phyloP scores from a whole-genome alignment of 2,329 filamentous ascomycete species.

The Alternaria panax region DNA sequence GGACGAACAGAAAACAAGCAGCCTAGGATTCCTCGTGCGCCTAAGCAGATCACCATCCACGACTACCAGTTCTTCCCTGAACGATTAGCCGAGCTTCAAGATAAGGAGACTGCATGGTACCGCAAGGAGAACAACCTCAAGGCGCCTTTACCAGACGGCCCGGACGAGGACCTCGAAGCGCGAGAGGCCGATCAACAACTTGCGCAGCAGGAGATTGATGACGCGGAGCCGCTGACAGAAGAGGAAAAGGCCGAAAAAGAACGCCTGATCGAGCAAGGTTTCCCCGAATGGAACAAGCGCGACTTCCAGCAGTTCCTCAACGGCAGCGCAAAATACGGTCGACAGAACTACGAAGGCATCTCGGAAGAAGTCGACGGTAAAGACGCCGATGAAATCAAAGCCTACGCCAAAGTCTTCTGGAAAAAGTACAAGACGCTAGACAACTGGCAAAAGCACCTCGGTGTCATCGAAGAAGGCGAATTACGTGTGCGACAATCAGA shows the following conservation, averaged over 20 bases:
- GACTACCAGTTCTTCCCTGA: slow-evolving; percentile 98
- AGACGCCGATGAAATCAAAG: slow-evolving; percentile 80
- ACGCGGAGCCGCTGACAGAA: slow-evolving; percentile 85
- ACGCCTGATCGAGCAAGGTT: slow-evolving; percentile 80
- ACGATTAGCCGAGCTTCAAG: slow-evolving; percentile 84
- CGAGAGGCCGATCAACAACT: slow-evolving; percentile 86
- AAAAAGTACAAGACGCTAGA: slow-evolving; percentile 88
- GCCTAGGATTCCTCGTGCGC: slow-evolving; percentile 92
- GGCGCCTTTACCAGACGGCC: slow-evolving; percentile 84
- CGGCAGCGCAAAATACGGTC: slow-evolving; percentile 89
- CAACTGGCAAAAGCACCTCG: slow-evolving; percentile 88
- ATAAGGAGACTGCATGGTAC: slow-evolving; percentile 94
- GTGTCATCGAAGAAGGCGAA: slow-evolving; percentile 90
- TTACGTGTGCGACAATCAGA: slow-evolving; percentile 87
- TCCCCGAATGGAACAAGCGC: slow-evolving; percentile 92
- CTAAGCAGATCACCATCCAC: slow-evolving; percentile 89
- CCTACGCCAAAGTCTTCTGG: slow-evolving; percentile 96
- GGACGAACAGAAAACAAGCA: slow-evolving; percentile 82
- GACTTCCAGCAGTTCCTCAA: slow-evolving; percentile 99
- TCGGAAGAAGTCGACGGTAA: slow-evolving; percentile 92
- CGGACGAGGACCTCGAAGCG: slow-evolving; percentile 84
- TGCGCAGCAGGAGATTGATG: slow-evolving; percentile 92
- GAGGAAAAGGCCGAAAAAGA: slow-evolving; percentile 90
- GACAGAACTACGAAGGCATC: slow-evolving; percentile 84
- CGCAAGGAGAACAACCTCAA: slow-evolving; percentile 97